These are phyloP conservation scores for Prunus mira DNA, from an alignment of 306 rosid species.

Conservation along the genomic window DNA sequence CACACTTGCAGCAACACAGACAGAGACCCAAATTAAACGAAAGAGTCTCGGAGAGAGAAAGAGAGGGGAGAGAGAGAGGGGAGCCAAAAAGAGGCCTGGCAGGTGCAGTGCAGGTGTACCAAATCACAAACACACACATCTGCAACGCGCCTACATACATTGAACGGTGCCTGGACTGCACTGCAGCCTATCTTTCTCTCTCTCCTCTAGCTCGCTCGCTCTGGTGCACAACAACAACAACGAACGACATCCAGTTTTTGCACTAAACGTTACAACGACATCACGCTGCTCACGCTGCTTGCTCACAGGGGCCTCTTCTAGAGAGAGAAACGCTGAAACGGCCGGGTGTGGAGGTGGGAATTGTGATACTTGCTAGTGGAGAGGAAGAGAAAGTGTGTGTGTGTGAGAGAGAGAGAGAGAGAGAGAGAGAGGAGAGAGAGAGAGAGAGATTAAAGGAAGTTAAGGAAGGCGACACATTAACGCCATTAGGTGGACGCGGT, in stretches of 20 bases:
- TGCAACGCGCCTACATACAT: background rate
- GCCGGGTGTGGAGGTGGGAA: constrained; percentile 19
- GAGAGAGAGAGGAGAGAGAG: background rate
- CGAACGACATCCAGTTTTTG: too few species aligned
- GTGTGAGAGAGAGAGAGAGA: background rate
- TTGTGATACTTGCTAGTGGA: background rate
- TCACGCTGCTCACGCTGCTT: background rate
- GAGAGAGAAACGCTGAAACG: constrained; percentile 1
- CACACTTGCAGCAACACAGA: background rate
- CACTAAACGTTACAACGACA: background rate
- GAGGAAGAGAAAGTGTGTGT: constrained; percentile 7
- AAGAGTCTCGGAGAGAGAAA: background rate
- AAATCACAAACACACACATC: background rate
- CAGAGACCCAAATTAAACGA: background rate
- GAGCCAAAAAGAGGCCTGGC: background rate
- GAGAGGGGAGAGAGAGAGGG: background rate
- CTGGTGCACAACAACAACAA: too few species aligned
- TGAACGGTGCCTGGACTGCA: background rate
- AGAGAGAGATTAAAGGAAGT: background rate
- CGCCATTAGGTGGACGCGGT: constrained; percentile 5
- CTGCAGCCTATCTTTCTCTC: background rate
- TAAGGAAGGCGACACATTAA: background rate
- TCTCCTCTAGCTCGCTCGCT: background rate
- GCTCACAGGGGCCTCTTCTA: background rate
- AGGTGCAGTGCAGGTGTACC: constrained; percentile 27